Percentiles rank a stretch among this genome's conserved stretches.
Conservation (phyloP, 768 basidiomycete genomes). For the Exidia glandulosa region DNA sequence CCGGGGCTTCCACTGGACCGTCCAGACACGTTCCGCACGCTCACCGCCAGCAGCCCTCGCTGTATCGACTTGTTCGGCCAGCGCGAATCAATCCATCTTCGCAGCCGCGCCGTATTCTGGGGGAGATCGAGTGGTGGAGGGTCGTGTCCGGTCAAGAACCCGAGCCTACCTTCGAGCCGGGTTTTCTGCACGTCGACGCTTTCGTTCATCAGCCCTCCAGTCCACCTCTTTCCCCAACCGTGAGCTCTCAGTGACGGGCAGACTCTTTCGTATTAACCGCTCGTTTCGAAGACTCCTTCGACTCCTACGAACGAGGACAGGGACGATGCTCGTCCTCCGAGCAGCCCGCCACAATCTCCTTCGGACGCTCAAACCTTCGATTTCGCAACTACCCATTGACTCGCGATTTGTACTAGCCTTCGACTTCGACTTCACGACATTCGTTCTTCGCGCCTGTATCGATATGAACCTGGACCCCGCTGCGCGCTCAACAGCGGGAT, state of each 20-base stretch:
- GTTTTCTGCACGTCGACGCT: background rate
- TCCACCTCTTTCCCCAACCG: background rate
- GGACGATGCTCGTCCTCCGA: background rate
- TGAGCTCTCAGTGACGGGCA: background rate
- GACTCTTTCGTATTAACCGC: background rate
- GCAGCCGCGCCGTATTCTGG: background rate
- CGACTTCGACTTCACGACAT: background rate
- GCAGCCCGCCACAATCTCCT: background rate
- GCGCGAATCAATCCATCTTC: background rate
- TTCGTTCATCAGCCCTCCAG: background rate
- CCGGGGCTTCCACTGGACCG: background rate
- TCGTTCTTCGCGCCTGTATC: background rate
- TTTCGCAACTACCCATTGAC: background rate
- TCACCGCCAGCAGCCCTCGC: background rate
- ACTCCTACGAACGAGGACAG: background rate
- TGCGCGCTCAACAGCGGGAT: too few species aligned
- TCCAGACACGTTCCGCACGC: background rate
- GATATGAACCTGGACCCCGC: background rate
- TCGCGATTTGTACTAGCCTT: background rate
- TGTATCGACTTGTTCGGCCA: background rate
- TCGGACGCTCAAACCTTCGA: background rate
- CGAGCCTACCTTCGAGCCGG: background rate
- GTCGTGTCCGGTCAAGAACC: background rate
- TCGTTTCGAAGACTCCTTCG: background rate
- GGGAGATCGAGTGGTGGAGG: background rate